Percentiles rank a stretch among this genome's conserved stretches.
These are phyloP conservation scores for Penicillium aurantiogriseum DNA, from an alignment of 2,329 filamentous ascomycete genomes.

Conservation along the genomic window DNA sequence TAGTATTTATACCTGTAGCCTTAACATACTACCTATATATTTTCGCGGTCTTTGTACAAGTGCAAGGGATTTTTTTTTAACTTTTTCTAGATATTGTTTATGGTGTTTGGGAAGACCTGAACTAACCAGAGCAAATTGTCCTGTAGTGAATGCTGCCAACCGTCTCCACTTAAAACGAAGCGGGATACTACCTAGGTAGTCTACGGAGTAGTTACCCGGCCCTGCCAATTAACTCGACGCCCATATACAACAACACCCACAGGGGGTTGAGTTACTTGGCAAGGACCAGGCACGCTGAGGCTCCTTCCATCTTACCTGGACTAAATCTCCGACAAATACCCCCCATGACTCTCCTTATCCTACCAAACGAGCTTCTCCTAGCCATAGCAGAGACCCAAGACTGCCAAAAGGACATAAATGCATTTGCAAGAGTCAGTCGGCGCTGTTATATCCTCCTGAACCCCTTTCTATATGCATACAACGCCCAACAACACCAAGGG, in stretches of 20 bases:
- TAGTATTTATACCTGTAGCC: not conserved
- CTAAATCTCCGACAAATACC: not conserved
- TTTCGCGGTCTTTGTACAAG: not conserved
- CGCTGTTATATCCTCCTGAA: not conserved
- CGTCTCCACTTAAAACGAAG: constrained; percentile 1
- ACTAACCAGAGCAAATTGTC: not conserved
- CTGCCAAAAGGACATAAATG: not conserved
- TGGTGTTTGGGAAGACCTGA: not conserved
- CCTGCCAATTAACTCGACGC: too few species aligned
- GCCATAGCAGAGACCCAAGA: not conserved
- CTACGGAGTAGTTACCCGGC: not conserved
- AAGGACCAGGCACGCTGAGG: not conserved
- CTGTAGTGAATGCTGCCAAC: not conserved
- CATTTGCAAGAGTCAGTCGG: not conserved
- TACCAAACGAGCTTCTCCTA: constrained; percentile 9
- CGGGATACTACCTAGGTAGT: not conserved
- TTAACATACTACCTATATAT: not conserved
- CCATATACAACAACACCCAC: too few species aligned
- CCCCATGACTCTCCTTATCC: constrained; percentile 1
- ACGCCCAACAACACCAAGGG: not conserved
- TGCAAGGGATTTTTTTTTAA: not conserved
- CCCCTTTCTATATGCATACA: constrained; percentile 3
- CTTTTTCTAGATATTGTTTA: not conserved
- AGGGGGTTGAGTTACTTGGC: too few species aligned
- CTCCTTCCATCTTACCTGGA: not conserved